Evolutionary conservation across 495 filamentous ascomycete species (phyloP).

Genomic region (Aspergillus sclerotiicarbonarius): DNA sequence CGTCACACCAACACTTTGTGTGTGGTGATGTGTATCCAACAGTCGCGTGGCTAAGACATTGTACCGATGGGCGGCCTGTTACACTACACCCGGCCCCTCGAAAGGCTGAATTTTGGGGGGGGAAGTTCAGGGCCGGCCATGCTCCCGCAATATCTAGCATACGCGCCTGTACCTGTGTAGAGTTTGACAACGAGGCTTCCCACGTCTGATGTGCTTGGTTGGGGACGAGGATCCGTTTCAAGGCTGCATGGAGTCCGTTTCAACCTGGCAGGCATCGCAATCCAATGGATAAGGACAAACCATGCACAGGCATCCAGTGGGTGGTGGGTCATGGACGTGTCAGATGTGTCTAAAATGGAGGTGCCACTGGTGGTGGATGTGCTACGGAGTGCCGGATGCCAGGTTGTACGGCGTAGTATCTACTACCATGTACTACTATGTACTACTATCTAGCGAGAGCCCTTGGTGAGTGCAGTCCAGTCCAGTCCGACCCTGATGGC

Average conservation of each 20-base stretch:
- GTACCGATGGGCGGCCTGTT: background rate
- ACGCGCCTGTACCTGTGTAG: background rate
- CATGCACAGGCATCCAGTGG: constrained; percentile 12
- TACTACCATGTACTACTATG: too few species aligned
- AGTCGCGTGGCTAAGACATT: background rate
- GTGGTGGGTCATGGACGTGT: constrained; percentile 27
- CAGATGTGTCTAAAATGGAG: constrained; percentile 13
- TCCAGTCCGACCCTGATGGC: background rate
- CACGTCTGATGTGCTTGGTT: background rate
- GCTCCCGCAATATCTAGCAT: background rate
- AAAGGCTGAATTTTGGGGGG: background rate
- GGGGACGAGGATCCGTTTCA: constrained; percentile 10
- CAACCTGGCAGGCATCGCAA: background rate
- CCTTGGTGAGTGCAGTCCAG: too few species aligned
- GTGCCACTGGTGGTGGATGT: background rate
- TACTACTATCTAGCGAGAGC: background rate
- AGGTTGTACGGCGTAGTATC: background rate
- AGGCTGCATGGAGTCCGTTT: constrained; percentile 10
- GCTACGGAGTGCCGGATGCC: background rate
- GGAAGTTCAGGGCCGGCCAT: background rate
- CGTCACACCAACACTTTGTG: background rate
- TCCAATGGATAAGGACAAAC: background rate
- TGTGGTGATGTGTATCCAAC: background rate
- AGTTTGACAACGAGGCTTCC: background rate
- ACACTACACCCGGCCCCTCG: background rate